These are phyloP conservation scores for Antrodiella citrinella DNA, from an alignment of 768 basidiomycete genomes.

Conservation along the genomic window DNA sequence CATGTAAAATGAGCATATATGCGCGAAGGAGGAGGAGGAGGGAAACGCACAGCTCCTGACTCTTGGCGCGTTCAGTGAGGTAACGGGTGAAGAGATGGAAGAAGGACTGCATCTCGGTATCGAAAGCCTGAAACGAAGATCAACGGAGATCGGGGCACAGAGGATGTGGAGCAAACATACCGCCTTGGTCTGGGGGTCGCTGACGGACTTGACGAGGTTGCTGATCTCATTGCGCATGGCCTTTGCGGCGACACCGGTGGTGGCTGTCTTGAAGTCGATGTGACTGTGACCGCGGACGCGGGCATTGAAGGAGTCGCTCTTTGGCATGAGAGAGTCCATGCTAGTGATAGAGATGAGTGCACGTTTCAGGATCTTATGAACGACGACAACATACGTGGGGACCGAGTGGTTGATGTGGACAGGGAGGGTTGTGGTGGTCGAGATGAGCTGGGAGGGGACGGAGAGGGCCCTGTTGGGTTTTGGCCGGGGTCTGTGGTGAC, in stretches of 20 bases:
- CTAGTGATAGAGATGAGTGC: slow-evolving; percentile 27
- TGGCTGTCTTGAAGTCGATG: slow-evolving; percentile 98
- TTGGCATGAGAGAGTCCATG: slow-evolving; percentile 44
- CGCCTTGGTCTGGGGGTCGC: slow-evolving; percentile 75
- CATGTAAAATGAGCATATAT: not conserved
- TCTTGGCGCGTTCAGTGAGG: slow-evolving; percentile 81
- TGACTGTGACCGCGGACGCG: slow-evolving; percentile 72
- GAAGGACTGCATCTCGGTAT: slow-evolving; percentile 94
- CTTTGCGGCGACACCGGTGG: slow-evolving; percentile 61
- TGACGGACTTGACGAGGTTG: slow-evolving; percentile 81
- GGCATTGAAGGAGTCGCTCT: slow-evolving; percentile 59
- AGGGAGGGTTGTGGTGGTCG: slow-evolving; percentile 55
- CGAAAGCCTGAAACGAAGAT: slow-evolving; percentile 57
- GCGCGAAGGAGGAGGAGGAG: not conserved
- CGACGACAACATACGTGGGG: slow-evolving; percentile 11
- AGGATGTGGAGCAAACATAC: slow-evolving; percentile 30
- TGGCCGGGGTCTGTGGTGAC: slow-evolving; percentile 52
- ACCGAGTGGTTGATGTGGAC: slow-evolving; percentile 39
- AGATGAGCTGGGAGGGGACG: slow-evolving; percentile 44
- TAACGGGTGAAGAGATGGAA: slow-evolving; percentile 95
- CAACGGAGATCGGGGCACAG: slow-evolving; percentile 8
- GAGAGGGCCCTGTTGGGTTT: slow-evolving; percentile 39
- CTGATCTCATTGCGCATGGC: slow-evolving; percentile 98
- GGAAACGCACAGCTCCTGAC: slow-evolving; percentile 62
- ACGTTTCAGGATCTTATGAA: slow-evolving; percentile 13